Conservation (phyloP, 148 eudicot species). For the Bassia scoparia region DNA sequence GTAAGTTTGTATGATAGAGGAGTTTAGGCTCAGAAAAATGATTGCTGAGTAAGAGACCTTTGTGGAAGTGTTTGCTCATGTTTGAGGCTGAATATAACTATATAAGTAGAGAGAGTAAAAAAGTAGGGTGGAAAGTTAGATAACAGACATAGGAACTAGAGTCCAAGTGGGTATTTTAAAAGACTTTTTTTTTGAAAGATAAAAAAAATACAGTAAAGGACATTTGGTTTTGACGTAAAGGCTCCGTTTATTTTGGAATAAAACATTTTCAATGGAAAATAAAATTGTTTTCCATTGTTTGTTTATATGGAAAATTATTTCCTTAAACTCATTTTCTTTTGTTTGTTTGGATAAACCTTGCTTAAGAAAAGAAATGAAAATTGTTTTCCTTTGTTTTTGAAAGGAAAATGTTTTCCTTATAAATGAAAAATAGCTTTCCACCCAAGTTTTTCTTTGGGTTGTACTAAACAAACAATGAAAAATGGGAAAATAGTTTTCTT, state of each 20-base stretch:
- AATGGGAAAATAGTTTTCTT: too few species aligned
- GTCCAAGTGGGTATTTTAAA: constrained; percentile 9
- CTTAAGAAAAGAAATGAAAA: too few species aligned
- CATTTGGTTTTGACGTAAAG: neutral
- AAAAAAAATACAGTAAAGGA: neutral
- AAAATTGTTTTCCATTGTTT: too few species aligned
- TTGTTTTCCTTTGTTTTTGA: too few species aligned
- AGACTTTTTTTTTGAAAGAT: neutral
- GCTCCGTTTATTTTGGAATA: neutral
- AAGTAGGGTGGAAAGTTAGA: constrained; percentile 13
- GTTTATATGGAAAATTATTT: too few species aligned
- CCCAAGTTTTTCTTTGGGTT: too few species aligned
- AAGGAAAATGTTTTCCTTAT: too few species aligned
- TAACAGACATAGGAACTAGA: constrained; percentile 15
- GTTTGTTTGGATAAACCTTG: too few species aligned
- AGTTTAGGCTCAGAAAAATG: neutral
- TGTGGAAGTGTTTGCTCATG: constrained; percentile 14
- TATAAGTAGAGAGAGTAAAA: constrained; percentile 26
- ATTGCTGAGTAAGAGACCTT: constrained; percentile 17
- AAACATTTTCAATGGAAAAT: neutral
- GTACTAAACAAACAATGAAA: too few species aligned
- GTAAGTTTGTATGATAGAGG: neutral
- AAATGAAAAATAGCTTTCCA: too few species aligned
- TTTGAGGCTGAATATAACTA: constrained; percentile 23
- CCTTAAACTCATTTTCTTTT: too few species aligned